phyloP scores from a whole-genome alignment of 768 basidiomycete genomes.

The Pisolithus microcarpus region DNA sequence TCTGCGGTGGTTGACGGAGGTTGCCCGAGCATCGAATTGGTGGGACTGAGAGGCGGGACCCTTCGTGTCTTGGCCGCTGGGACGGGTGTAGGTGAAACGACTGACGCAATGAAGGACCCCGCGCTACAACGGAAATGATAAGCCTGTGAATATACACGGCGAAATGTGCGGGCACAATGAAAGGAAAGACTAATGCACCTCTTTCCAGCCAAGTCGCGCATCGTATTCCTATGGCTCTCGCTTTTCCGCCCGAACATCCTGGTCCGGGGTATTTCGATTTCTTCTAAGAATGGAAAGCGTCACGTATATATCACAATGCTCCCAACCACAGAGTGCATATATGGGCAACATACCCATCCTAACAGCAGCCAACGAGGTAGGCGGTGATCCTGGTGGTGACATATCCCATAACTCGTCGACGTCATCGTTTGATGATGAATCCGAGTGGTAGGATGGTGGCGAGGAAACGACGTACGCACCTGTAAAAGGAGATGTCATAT shows the following conservation, averaged over 20 bases:
- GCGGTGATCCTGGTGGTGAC: conserved; percentile 40
- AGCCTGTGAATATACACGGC: conserved; percentile 19
- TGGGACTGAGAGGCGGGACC: conserved; percentile 10
- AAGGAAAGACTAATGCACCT: conserved; percentile 2
- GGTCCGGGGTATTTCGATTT: conserved; percentile 46
- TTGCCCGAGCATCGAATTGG: conserved; percentile 18
- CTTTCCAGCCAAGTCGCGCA: not conserved
- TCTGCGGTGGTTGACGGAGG: conserved; percentile 12
- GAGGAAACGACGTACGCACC: conserved; percentile 36
- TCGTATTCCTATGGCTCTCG: conserved; percentile 4
- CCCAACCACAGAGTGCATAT: not conserved
- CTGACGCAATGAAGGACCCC: conserved; percentile 28
- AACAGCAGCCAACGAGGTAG: conserved; percentile 32
- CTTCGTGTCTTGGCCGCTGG: conserved; percentile 9
- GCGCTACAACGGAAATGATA: conserved; percentile 17
- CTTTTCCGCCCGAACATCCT: conserved; percentile 37
- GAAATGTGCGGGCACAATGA: conserved; percentile 12
- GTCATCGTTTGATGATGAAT: conserved; percentile 36
- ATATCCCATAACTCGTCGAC: conserved; percentile 46
- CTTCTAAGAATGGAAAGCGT: conserved; percentile 32
- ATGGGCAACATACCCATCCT: conserved; percentile 41
- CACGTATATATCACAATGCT: not conserved
- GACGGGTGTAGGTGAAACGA: conserved; percentile 24
- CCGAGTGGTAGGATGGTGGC: conserved; percentile 29
- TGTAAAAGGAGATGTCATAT: not conserved